Base-by-base conservation (phyloP, 140 eudicot genomes). In the Anethum foeniculum region DNA sequence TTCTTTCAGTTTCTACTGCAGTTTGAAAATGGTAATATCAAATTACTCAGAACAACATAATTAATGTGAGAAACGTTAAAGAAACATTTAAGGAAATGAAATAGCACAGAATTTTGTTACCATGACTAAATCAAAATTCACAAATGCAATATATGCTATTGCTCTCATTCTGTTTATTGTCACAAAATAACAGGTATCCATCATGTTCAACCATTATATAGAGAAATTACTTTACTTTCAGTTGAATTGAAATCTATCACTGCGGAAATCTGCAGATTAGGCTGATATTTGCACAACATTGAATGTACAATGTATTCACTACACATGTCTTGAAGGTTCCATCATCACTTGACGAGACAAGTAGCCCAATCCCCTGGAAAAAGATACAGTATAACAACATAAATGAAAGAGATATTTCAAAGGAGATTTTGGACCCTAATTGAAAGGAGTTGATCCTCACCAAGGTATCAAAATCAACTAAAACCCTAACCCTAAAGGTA, bases 311-410 rank as follows among this genome's bases (percentile, higher is more conserved):
- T 19, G 34, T 75, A 47, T 16, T 48, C 15, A 0, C 7, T 36
- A 34, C 3, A 18, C 38, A 5, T 18, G 32, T 90, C 92, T 93
- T 93, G 81, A 91, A 71, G 25, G 93, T 88, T 54, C 93, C 91
- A 79, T 93, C 96, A 82, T 91, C 97, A 82, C 98, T 90, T 23
- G 96, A 90, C 41, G 96, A 93, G 25, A 93, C 98, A 81, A 93
- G 93, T 60, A 86, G 89, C 86, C 67, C 78, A 56, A 77, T 81
- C 10, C 85, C 93, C 98, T 93, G 92, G 80, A 68, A 81, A 39
- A 43, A 65, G 47, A 47, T 44, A 10, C 28, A 79, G 43, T 15
- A 41, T 4, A 77, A 7, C 16, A 77, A 7, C 16, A 13, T 47
- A 47, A 47, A 76, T 49, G 1, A 21, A 49, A 52, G 23, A 52